Evolutionary conservation across 495 filamentous ascomycete species (phyloP).

Genomic region (Glarea lozoyensis): DNA sequence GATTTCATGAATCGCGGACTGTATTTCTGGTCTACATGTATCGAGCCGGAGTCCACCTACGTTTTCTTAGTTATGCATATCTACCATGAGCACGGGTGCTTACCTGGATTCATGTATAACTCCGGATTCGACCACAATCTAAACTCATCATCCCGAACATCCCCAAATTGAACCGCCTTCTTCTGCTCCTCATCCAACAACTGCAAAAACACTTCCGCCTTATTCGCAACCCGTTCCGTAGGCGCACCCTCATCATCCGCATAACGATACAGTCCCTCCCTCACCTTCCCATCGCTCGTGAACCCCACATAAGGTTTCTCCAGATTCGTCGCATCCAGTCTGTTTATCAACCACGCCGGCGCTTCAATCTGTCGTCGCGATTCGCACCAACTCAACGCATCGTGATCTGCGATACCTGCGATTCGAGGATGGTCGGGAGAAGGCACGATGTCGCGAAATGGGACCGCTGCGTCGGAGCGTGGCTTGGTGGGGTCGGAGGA

Average conservation of each 20-base stretch:
- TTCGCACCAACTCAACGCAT: slow-evolving; percentile 18
- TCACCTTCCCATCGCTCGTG: slow-evolving; percentile 15
- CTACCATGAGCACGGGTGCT: no score
- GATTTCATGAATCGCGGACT: slow-evolving; percentile 14
- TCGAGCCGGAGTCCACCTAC: slow-evolving; percentile 19
- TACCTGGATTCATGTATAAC: slow-evolving; percentile 21
- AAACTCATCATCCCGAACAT: slow-evolving; percentile 19
- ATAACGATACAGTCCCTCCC: slow-evolving; percentile 17
- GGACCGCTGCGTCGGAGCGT: slow-evolving; percentile 17
- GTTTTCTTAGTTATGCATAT: background rate
- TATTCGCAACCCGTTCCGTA: slow-evolving; percentile 11
- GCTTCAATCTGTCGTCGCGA: slow-evolving; percentile 19
- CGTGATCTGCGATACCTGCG: slow-evolving; percentile 15
- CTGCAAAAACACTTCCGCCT: slow-evolving; percentile 6
- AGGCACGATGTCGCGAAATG: slow-evolving; percentile 20
- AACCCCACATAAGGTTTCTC: slow-evolving; percentile 18
- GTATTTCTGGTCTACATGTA: slow-evolving; percentile 12
- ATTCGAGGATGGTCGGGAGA: slow-evolving; percentile 16
- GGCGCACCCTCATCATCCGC: slow-evolving; percentile 20
- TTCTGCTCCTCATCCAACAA: slow-evolving; percentile 14
- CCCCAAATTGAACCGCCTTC: slow-evolving; percentile 12
- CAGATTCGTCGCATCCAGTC: slow-evolving; percentile 17
- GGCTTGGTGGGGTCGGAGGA: slow-evolving; percentile 15
- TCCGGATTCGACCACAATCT: slow-evolving; percentile 23
- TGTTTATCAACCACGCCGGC: slow-evolving; percentile 21